Base-by-base conservation (phyloP, 2,329 filamentous ascomycete genomes). In the Microcyclospora tardicrescens region DNA sequence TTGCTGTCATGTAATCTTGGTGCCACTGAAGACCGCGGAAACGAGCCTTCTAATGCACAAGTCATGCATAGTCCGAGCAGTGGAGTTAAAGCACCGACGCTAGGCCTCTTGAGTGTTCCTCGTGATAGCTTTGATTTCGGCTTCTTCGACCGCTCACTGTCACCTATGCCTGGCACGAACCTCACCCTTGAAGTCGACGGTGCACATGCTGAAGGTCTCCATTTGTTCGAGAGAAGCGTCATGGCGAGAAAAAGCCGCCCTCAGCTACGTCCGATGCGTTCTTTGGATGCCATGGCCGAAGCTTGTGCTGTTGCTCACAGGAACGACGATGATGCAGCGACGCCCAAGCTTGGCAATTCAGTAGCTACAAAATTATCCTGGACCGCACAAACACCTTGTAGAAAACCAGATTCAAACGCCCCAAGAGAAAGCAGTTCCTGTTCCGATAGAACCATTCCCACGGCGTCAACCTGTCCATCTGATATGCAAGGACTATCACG, bases 281-380 rank as follows among this genome's bases (percentile, higher is more conserved):
- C 52, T 3, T 41, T 55, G 5, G 49, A 54, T 34, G 53, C 50
- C 12, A 36, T 55, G 39, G 48, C 53, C 31, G 38, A 48, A 14
- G 40, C 48, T 28, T 45, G 40, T 16, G 33, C 36, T 8, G 8
- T 40, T 28, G 38, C 41, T 8, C 38, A 34, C 16, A 19, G 9
- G 2, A 28, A 28, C n/a, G 38, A 41, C 28, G 41, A 43, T 14
- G 36, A 13, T 10, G 30, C 32, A 28, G 16, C 13, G 15, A 13
- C 8, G 28, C 16, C 34, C 19, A 28, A 16, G 6, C 6, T 32
- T 10, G 12, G 30, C 4, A n/a, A 10, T 10, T 32, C 30, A 10
- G 30, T n/a, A 32, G 30, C 30, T 32, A n/a, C 12, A n/a, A 32
- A 32, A 10, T n/a, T 10, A n/a, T n/a, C 30, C 10, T 15, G 14